Evolutionary conservation across 768 basidiomycete species (phyloP).

Genomic region (Epithele typhae): DNA sequence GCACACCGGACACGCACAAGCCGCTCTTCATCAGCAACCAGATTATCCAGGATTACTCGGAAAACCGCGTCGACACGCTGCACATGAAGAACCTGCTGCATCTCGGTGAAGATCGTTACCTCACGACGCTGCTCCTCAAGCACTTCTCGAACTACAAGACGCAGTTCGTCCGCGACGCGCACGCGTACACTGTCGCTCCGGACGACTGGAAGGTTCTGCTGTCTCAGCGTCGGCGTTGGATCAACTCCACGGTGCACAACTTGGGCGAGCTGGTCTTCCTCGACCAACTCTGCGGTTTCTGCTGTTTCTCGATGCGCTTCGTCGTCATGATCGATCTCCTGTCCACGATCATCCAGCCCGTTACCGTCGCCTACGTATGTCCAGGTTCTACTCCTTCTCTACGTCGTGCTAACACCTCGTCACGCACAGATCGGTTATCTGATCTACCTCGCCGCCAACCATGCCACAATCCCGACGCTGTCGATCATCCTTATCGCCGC

Average conservation of each 20-base stretch:
- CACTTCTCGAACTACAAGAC: conserved; percentile 95
- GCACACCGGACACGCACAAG: conserved; percentile 93
- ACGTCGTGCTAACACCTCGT: conserved; percentile 13
- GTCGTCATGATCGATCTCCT: conserved; percentile 95
- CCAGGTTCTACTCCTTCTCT: background rate
- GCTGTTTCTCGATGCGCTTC: conserved; percentile 99
- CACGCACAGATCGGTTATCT: conserved; percentile 79
- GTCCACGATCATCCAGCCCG: conserved; percentile 80
- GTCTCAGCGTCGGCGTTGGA: conserved; percentile 98
- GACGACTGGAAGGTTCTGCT: conserved; percentile 93
- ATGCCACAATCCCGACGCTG: conserved; percentile 67
- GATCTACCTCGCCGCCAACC: conserved; percentile 70
- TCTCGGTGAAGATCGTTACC: conserved; percentile 98
- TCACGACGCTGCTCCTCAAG: conserved; percentile 93
- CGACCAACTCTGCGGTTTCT: conserved; percentile 92
- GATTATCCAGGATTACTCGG: conserved; percentile 88
- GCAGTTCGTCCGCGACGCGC: conserved; percentile 91
- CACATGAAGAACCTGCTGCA: conserved; percentile 99
- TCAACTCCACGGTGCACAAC: conserved; percentile 99
- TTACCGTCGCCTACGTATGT: conserved; percentile 87
- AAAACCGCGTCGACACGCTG: conserved; percentile 93
- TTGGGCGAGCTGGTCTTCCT: conserved; percentile 89
- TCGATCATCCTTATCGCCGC: conserved; percentile 92
- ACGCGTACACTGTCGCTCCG: conserved; percentile 92
- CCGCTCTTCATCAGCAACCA: conserved; percentile 90